phyloP scores from a whole-genome alignment of 2,329 filamentous ascomycete genomes.

The Xylaria sp. region DNA sequence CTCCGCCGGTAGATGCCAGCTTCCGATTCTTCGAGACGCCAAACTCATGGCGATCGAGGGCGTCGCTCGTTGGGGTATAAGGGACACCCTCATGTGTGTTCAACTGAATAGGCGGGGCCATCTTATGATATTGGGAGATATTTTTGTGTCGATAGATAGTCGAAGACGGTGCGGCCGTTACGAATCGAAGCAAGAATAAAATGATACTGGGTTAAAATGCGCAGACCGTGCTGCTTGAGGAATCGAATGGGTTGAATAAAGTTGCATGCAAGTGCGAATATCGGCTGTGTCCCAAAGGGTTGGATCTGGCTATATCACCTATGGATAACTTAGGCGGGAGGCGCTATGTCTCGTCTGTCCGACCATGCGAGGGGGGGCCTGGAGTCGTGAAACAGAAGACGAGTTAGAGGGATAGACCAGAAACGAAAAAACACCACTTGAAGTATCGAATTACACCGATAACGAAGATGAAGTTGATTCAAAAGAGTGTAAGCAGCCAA shows the following conservation, averaged over 20 bases:
- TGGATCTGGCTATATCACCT: conserved; percentile 37
- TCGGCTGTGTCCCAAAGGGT: conserved; percentile 34
- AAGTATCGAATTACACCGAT: conserved; percentile 52
- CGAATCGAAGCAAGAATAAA: conserved; percentile 50
- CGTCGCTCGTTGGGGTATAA: conserved; percentile 65
- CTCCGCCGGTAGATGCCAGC: conserved; percentile 76
- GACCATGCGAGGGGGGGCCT: conserved; percentile 33
- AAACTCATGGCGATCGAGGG: conserved; percentile 67
- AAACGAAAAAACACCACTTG: conserved; percentile 46
- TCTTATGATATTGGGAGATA: conserved; percentile 47
- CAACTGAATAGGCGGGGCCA: conserved; percentile 64
- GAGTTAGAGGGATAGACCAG: conserved; percentile 41
- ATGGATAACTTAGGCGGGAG: conserved; percentile 35
- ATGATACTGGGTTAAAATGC: conserved; percentile 42
- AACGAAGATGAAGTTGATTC: conserved; percentile 49
- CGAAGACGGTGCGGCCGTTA: conserved; percentile 50
- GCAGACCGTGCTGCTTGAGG: conserved; percentile 59
- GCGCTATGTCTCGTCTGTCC: conserved; percentile 30
- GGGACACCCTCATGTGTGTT: conserved; percentile 54
- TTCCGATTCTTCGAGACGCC: conserved; percentile 74
- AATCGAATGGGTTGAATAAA: conserved; percentile 52
- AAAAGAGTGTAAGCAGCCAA: conserved; percentile 69
- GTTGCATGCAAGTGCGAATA: conserved; percentile 35
- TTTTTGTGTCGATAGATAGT: conserved; percentile 10
- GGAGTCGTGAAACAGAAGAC: conserved; percentile 43